Conservation (phyloP, 2,329 filamentous ascomycete species). For the Alternaria gansuensis region DNA sequence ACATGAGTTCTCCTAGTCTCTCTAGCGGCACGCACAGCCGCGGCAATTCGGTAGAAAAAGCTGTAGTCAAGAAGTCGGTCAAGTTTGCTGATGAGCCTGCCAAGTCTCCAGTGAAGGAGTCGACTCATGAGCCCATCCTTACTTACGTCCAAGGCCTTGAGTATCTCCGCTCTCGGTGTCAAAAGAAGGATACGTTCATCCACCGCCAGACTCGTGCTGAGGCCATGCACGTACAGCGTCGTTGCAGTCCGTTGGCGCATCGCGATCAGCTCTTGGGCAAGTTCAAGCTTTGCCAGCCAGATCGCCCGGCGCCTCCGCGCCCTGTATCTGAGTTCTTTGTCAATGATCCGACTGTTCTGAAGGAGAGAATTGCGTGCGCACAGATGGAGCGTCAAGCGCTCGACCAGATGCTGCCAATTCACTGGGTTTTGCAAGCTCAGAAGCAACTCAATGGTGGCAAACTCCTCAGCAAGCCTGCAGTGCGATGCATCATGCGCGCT, state of each 20-base stretch:
- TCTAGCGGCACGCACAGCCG: conserved; percentile 46
- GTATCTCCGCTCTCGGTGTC: conserved; percentile 72
- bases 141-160: conserved; percentile 91
- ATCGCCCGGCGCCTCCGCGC: conserved; percentile 55
- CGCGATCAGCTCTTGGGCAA: conserved; percentile 84
- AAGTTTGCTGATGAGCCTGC: conserved; percentile 67
- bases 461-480: conserved; percentile 63
- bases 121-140: conserved; percentile 63
- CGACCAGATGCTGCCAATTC: conserved; percentile 69
- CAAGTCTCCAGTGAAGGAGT: conserved; percentile 38
- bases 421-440: conserved; percentile 70
- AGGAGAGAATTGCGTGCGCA: conserved; percentile 56
- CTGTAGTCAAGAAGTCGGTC: conserved; percentile 73
- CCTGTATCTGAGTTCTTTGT: conserved; percentile 58
- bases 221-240: conserved; percentile 82
- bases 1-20: conserved; percentile 53
- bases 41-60: conserved; percentile 49
- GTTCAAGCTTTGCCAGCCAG: conserved; percentile 72
- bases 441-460: conserved; percentile 68
- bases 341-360: conserved; percentile 70
- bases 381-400: conserved; percentile 86
- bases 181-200: conserved; percentile 78
- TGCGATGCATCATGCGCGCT: conserved; percentile 61
- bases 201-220: conserved; percentile 87
- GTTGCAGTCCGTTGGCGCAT: conserved; percentile 76